phyloP scores from a whole-genome alignment of 768 basidiomycete species.

The Kwoniella europaea region DNA sequence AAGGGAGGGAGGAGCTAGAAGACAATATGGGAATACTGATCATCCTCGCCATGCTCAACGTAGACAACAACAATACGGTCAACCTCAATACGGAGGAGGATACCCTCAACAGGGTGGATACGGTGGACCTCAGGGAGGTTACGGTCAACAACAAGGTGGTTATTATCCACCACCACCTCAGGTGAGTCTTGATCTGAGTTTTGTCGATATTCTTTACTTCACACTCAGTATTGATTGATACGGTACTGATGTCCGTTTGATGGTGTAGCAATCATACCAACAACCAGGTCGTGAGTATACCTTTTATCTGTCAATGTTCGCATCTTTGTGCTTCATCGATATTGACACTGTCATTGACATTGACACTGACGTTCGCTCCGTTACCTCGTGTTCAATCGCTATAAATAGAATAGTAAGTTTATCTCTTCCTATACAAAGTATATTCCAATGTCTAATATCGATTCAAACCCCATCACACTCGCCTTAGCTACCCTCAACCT shows the following conservation, averaged over 20 bases:
- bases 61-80: slow-evolving; percentile 25
- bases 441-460: neutral
- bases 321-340: too few species aligned
- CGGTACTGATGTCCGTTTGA: neutral
- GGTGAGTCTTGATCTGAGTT: too few species aligned
- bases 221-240: too few species aligned
- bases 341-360: too few species aligned
- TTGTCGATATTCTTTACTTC: too few species aligned
- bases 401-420: slow-evolving; percentile 47
- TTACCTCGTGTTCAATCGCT: neutral
- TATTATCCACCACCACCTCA: slow-evolving; percentile 52
- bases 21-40: neutral
- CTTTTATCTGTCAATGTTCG: slow-evolving; percentile 1
- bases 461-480: neutral
- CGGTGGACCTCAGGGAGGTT: slow-evolving; percentile 28
- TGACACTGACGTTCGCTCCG: neutral
- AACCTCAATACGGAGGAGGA: slow-evolving; percentile 23
- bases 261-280: slow-evolving; percentile 40
- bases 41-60: neutral
- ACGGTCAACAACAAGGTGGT: slow-evolving; percentile 39
- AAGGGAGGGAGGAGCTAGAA: neutral
- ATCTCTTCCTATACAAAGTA: neutral
- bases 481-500: slow-evolving; percentile 64
- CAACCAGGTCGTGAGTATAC: slow-evolving; percentile 42
- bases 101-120: slow-evolving; percentile 41